Evolutionary conservation across 305 asterid genomes (phyloP), one percentile per base, ranked within the genome.

Genomic region (Andrographis paniculata): DNA sequence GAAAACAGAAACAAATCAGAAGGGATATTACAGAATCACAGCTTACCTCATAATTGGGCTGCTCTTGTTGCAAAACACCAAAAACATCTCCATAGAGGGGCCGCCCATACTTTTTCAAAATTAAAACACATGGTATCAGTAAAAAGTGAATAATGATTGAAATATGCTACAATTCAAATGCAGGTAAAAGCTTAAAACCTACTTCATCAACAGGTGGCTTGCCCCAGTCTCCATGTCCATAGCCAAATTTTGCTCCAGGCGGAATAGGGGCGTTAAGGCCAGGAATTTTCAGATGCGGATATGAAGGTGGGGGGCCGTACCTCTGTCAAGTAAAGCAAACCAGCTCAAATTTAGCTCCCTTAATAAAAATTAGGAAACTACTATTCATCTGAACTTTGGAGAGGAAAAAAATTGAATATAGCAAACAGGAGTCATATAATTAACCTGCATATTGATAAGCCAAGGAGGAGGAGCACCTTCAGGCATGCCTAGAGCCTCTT

Each of bases 381-480:
- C n/a, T n/a, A n/a, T n/a, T n/a, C n/a, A n/a, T n/a, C n/a, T n/a
- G n/a, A n/a, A n/a, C n/a, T n/a, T n/a, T n/a, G n/a, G 12, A 27
- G 42, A 21, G 17, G 39, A 50, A 46, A 14, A 12, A 39, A 55
- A 42, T 8, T 37, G 6, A 13, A 37, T 13, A 47, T 52, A 48
- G 50, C 6, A 18, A 37, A 52, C 38, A 9, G 37, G 51, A 48
- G 45, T 33, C 48, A 39, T 50, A 45, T 58, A 16, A 42, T n/a
- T 37, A 50, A 14, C 99, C 96, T 91, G 99, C 99, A 91, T 91
- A 61, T 86, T 86, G 59, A 91, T 75, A 37, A 91, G 95, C 99
- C 98, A 91, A 50, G 99, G 99, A 65, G 96, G 99, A 56, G 99
- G 96, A 60, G 99, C 79, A 17, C 95, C 94, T 52, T 91, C 94